Evolutionary conservation across 306 rosid genomes (phyloP), one percentile per base, ranked within the genome.

Genomic region (Quercus agrifolia): DNA sequence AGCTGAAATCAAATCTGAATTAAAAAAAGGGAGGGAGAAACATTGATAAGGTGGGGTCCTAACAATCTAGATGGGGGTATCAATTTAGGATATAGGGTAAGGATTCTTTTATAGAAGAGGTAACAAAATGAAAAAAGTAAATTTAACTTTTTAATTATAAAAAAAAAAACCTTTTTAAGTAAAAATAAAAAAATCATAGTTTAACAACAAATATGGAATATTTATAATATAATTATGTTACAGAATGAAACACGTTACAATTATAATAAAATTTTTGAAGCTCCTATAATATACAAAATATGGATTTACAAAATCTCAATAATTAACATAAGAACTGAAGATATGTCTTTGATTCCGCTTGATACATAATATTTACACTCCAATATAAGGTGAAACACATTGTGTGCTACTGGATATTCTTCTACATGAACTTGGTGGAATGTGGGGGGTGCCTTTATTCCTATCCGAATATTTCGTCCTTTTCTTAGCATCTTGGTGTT

Each of bases 391-490:
- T 6, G 92, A 5, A 9, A 86, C 76, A 74, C 86, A 84, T 12
- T 87, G 92, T 23, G 89, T 49, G 82, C 85, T 73, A 31, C 89
- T 89, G 1, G 91, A 88, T 68, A 74, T 88, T 78, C 90, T 72
- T 74, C 96, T 86, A 78, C 90, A 88, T 1, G 87, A 85, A 88
- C 58, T 77, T 0, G 88, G 69, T 74, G 91, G 73, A 81, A 58
- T 69, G 25, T 70, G 72, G 41, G 19, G 72, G 41, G 9, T 74
- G 33, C 77, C 23, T 30, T 85, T 85, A 52, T 87, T 85, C 74
- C 69, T 80, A 5, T 89, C 87, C 0, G 88, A 83, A 71, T 83
- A 74, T 33, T 90, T 91, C 88, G 90, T 91, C 88, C 94, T 87
- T 83, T 88, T 91, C 82, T 90, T 91, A 0, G 87, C 85, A 72